Evolutionary conservation across 148 eudicot species (phyloP), one percentile per base, ranked within the genome.

Genomic region (Persicaria tinctoria): DNA sequence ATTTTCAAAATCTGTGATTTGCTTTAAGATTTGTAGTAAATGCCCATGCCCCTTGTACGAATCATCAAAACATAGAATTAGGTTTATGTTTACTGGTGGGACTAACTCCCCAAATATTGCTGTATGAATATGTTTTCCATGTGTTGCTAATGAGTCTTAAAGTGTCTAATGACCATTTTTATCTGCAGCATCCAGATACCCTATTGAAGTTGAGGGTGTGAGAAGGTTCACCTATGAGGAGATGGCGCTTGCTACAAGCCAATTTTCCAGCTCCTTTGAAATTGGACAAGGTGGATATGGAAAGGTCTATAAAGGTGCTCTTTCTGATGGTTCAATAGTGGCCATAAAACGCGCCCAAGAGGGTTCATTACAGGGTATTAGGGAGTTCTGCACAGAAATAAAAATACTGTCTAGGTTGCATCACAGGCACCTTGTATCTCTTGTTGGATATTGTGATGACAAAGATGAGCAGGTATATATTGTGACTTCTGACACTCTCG

Each of bases 201-300:
- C 90, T 10, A 71, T 88, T 41, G 83, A 79, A 73, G 85, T 89
- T 56, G 89, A 92, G 23, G 94, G 94, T 46, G 82, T 92, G 49
- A 89, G 70, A 75, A 85, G 76, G 54, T 92, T 88, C 59, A 80
- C 76, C n/a, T 89, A 74, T 54, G 72, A 72, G 57, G 97, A 89
- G 75, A 76, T 92, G 86, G 76, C 84, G 68, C 75, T 51, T 20
- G 97, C 94, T 11, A 89, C 94, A 47, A 74, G 79, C 68, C 83
- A 85, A 73, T 92, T 92, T 70, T 74, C 78, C 12, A 77, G 60
- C 76, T 81, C 84, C 0, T 63, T 72, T 69, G 73, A 85, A 76
- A 84, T 92, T 53, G 97, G 97, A 20, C 86, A 86, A 83, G 97
- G 97, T 77, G 97, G 97, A 14, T 92, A 92, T 81, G 97, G 97